Conservation (phyloP, 2,329 filamentous ascomycete species). For the Colletotrichum costaricense region DNA sequence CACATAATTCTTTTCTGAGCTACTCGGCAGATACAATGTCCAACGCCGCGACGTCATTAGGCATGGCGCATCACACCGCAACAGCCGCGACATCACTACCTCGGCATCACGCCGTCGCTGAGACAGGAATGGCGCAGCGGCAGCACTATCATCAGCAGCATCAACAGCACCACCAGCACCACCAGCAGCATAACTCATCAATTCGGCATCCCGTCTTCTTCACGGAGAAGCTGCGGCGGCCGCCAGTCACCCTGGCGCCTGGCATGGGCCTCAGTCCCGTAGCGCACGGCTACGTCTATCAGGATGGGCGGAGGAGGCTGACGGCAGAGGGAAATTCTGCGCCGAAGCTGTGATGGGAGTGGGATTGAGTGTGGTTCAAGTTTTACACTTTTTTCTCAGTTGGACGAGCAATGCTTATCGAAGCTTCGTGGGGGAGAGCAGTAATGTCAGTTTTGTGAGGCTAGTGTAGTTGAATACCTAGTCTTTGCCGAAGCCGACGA, state of each 20-base stretch:
- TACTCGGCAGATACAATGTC: too few relatives aligned
- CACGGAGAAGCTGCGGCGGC: conserved; percentile 69
- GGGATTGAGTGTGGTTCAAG: too few relatives aligned
- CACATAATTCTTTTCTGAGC: too few relatives aligned
- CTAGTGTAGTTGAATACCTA: too few relatives aligned
- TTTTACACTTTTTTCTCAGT: neutral
- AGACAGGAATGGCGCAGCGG: neutral
- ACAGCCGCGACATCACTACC: neutral
- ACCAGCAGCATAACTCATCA: conserved; percentile 62
- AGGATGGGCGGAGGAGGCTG: conserved; percentile 49
- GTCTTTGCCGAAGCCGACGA: too few relatives aligned
- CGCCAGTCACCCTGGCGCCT: conserved; percentile 52
- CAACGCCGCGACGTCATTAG: too few relatives aligned
- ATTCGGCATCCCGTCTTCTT: conserved; percentile 82
- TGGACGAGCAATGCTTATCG: neutral
- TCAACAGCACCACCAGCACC: neutral
- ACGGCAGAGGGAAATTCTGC: conserved; percentile 40
- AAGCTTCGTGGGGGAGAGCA: neutral
- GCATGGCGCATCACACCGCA: conserved; percentile 21
- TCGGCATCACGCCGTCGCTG: conserved; percentile 19
- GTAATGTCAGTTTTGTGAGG: neutral
- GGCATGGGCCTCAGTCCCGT: conserved; percentile 57
- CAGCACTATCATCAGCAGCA: neutral
- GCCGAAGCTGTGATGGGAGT: conserved; percentile 50
- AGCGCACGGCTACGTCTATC: conserved; percentile 71